These are phyloP conservation scores for Penicillium rolfsii DNA, from an alignment of 2,329 filamentous ascomycete species.

Conservation along the genomic window DNA sequence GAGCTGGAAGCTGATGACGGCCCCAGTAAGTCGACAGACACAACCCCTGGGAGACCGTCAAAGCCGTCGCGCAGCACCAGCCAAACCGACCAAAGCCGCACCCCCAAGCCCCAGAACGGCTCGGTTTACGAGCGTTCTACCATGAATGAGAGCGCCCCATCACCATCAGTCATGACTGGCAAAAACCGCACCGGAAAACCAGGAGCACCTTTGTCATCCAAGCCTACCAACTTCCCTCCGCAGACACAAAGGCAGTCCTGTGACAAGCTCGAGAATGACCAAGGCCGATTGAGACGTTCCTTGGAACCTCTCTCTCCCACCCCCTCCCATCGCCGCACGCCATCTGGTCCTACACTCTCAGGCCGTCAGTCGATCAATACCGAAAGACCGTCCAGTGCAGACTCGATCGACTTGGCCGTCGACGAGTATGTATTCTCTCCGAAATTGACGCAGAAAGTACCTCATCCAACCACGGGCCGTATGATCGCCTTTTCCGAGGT, in stretches of 20 bases:
- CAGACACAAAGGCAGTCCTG: conserved; percentile 32
- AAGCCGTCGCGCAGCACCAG: conserved; percentile 24
- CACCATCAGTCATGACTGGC: conserved; percentile 68
- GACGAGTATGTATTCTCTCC: conserved; percentile 81
- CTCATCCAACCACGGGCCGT: conserved; percentile 81
- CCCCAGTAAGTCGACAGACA: conserved; percentile 30
- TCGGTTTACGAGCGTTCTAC: conserved; percentile 7
- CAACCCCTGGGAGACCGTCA: conserved; percentile 18
- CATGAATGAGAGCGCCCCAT: conserved; percentile 67
- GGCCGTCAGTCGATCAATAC: conserved; percentile 58
- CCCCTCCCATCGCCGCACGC: conserved; percentile 43
- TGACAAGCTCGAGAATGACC: conserved; percentile 38
- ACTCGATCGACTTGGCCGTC: conserved; percentile 88
- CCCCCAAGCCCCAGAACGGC: conserved; percentile 9
- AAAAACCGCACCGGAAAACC: conserved; percentile 45
- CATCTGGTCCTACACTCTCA: conserved; percentile 44
- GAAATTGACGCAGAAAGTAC: conserved; percentile 83
- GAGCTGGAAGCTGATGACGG: conserved; percentile 49
- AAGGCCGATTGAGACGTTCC: conserved; percentile 32
- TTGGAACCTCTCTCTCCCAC: conserved; percentile 35
- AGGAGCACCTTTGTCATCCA: conserved; percentile 34
- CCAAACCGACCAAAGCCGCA: conserved; percentile 21
- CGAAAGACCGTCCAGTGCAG: conserved; percentile 75
- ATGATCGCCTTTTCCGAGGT: conserved; percentile 96
- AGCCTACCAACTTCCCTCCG: conserved; percentile 32